These are phyloP conservation scores for Leishmania tarentolae DNA, from an alignment of 208 protist genomes.

Conservation along the genomic window DNA sequence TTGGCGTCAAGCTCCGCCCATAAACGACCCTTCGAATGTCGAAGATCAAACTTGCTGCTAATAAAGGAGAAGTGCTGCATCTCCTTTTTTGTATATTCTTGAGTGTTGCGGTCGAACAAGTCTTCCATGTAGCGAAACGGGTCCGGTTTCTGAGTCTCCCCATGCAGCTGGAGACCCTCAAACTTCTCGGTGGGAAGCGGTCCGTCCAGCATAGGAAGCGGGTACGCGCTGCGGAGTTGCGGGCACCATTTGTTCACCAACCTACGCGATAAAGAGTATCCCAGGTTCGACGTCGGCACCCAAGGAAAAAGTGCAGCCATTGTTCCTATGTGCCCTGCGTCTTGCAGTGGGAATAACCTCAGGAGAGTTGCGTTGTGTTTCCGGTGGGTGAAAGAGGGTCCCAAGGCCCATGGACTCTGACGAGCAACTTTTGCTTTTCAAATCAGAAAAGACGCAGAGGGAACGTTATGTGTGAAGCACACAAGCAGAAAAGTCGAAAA, in stretches of 20 bases:
- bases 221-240: constrained; percentile 68
- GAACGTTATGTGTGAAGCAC: too few species aligned
- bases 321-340: background rate
- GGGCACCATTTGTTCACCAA: constrained; percentile 74
- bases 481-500: background rate
- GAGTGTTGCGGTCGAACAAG: constrained; percentile 81
- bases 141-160: constrained; percentile 52
- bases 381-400: background rate
- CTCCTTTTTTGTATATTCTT: constrained; percentile 70
- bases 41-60: constrained; percentile 84
- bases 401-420: background rate
- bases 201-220: constrained; percentile 78
- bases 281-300: constrained; percentile 71
- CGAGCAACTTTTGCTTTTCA: background rate
- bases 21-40: constrained; percentile 79
- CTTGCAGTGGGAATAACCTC: background rate
- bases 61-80: constrained; percentile 69
- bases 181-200: constrained; percentile 67
- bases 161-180: constrained; percentile 58
- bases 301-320: constrained; percentile 89
- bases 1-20: constrained; percentile 89
- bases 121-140: constrained; percentile 91
- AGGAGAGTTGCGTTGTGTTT: background rate
- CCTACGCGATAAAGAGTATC: constrained; percentile 49
- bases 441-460: background rate